Conservation (phyloP, 768 basidiomycete genomes). For the Hydnum rufescens region DNA sequence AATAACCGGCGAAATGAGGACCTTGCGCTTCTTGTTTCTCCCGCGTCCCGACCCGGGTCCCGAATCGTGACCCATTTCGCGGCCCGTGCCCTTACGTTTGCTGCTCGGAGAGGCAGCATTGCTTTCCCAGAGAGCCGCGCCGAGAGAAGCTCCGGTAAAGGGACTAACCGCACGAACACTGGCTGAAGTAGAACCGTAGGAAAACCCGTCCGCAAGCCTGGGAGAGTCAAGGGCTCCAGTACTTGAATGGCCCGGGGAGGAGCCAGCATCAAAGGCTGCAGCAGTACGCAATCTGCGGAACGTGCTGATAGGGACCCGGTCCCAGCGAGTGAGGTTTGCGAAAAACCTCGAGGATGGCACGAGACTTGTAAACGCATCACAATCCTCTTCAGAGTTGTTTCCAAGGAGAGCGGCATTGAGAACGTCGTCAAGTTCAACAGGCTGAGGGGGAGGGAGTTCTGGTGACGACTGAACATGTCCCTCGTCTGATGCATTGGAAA, state of each 20-base stretch:
- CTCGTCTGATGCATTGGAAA: not conserved
- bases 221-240: not conserved
- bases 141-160: not conserved
- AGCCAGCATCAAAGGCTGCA: no score
- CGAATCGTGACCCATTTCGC: no score
- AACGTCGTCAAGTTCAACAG: constrained; percentile 10
- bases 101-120: not conserved
- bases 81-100: not conserved
- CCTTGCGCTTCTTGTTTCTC: not conserved
- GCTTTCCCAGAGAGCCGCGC: not conserved
- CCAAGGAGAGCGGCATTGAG: constrained; percentile 7
- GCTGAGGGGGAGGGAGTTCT: not conserved
- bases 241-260: not conserved
- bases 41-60: not conserved
- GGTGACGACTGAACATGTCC: not conserved
- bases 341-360: no score
- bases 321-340: constrained; percentile 7
- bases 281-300: constrained; percentile 2
- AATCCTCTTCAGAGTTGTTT: not conserved
- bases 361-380: constrained; percentile 3
- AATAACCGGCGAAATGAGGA: constrained; percentile 7
- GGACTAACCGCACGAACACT: not conserved
- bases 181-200: not conserved
- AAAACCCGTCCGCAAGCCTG: not conserved
- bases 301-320: constrained; percentile 9